Evolutionary conservation across 257 asterid species (phyloP).

Genomic region (Voacanga thouarsii): DNA sequence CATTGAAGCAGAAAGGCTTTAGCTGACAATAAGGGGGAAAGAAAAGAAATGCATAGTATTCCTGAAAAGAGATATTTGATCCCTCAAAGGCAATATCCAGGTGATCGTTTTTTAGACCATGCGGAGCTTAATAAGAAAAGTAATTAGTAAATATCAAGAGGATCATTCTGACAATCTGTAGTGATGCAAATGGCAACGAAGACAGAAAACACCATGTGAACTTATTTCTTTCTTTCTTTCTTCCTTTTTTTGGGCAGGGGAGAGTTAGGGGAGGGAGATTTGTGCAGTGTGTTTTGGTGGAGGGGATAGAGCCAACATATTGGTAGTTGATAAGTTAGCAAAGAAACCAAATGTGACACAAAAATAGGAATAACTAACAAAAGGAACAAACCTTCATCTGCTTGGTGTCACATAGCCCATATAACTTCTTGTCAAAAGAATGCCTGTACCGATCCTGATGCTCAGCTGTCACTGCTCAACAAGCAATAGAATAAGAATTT

Average conservation of each 20-base stretch:
- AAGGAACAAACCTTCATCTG: conserved; percentile 56
- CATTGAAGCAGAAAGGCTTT: neutral
- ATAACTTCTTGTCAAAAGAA: conserved; percentile 62
- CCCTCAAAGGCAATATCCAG: neutral
- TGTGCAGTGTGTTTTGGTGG: neutral
- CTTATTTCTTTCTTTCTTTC: no score
- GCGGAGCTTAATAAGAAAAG: neutral
- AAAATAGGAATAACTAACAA: conserved; percentile 19
- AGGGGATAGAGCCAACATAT: neutral
- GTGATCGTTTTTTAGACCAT: neutral
- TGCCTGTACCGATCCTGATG: conserved; percentile 55
- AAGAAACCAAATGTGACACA: neutral
- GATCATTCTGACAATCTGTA: neutral
- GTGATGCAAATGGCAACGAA: neutral
- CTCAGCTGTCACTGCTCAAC: conserved; percentile 48
- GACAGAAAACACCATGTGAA: neutral
- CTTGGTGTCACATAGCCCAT: conserved; percentile 60
- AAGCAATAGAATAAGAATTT: conserved; percentile 19
- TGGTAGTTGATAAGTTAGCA: neutral
- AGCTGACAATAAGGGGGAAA: neutral
- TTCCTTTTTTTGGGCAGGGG: no score
- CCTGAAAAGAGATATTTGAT: neutral
- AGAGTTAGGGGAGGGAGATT: no score
- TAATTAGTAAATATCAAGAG: neutral
- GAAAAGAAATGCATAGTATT: neutral